phyloP scores from a whole-genome alignment of 345 rosid genomes.

The Salix suchowensis region DNA sequence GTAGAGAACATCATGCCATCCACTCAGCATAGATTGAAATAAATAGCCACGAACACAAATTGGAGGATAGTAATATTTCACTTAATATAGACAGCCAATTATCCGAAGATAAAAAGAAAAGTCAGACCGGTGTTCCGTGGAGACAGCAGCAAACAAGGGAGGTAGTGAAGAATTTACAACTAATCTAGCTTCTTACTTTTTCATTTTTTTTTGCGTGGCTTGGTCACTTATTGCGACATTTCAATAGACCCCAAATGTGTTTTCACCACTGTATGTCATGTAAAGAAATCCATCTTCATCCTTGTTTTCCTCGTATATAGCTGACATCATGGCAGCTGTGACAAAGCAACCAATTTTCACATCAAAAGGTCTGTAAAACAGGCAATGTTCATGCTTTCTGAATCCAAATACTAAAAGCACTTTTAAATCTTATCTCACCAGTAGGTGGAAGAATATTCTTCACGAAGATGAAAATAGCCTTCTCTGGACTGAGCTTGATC shows the following conservation, averaged over 20 bases:
- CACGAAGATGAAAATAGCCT: conserved; percentile 76
- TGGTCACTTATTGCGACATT: conserved; percentile 19
- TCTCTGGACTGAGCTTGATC: conserved; percentile 83
- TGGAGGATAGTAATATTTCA: not conserved
- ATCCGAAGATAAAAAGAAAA: not conserved
- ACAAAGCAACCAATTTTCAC: not conserved
- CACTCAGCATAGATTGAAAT: not conserved
- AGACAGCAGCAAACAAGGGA: not conserved
- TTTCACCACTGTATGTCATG: conserved; percentile 98
- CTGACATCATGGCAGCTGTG: conserved; percentile 91
- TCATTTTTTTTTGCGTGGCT: conserved; percentile 1
- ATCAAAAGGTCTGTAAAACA: not conserved
- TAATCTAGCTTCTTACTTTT: conserved; percentile 6
- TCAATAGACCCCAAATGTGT: conserved; percentile 69
- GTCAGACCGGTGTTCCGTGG: not conserved
- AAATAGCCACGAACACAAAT: not conserved
- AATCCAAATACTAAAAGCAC: not conserved
- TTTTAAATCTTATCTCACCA: conserved; percentile 34
- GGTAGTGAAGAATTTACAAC: conserved; percentile 30
- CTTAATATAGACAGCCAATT: not conserved
- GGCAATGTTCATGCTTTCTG: not conserved
- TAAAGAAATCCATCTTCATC: conserved; percentile 97
- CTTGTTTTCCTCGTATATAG: conserved; percentile 89
- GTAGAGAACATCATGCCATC: not conserved
- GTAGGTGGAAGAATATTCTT: conserved; percentile 74